Base-by-base conservation (phyloP, 192 early-diverging fungal species). In the Coemansia sp. region DNA sequence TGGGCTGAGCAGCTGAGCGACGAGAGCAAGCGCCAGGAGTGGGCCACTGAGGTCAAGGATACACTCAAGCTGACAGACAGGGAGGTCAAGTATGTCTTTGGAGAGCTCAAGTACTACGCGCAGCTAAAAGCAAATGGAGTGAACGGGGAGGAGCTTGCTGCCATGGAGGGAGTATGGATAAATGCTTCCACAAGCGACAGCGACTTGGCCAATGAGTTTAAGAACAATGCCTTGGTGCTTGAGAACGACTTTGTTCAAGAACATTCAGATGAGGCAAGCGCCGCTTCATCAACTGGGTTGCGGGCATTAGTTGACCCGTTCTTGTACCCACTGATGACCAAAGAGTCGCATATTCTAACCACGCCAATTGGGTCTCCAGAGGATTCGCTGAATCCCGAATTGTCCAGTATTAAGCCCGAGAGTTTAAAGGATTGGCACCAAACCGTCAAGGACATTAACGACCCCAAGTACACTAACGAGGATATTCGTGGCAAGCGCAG, bases 101-200 rank as follows among this genome's bases (percentile, higher is more conserved):
- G 33, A 31, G 55, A 57, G 55, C 55, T 57, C 55, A 57, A 57
- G 31, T 33, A 57, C 55, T 57, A 57, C 12, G 55, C 55, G 6
- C 29, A 33, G 24, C 55, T 57, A 27, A 57, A 57, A 24, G 29
- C 29, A 31, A 57, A 57, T 57, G 55, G 27, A 6, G 29, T 31
- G n/a, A 31, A 33, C 33, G 29, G 55, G 13, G 55, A 57, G 22
- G 55, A 57, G 55, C 55, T 33, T 57, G 31, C n/a, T 7, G 55
- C 36, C 5, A 53, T 46, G 2, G 57, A 68, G 16, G 18, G 16
- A 16, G 50, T 55, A 47, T 66, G 65, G 65, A 38, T 39, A 3
- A 46, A 15, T 2, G 55, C 43, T 15, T 43, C 43, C 33, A 27
- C 55, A 2, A 20, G 20, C n/a, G 57, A 61, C 41, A 39, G 40